phyloP scores from a whole-genome alignment of 2,329 filamentous ascomycete species.

The Calonectria honghensis region DNA sequence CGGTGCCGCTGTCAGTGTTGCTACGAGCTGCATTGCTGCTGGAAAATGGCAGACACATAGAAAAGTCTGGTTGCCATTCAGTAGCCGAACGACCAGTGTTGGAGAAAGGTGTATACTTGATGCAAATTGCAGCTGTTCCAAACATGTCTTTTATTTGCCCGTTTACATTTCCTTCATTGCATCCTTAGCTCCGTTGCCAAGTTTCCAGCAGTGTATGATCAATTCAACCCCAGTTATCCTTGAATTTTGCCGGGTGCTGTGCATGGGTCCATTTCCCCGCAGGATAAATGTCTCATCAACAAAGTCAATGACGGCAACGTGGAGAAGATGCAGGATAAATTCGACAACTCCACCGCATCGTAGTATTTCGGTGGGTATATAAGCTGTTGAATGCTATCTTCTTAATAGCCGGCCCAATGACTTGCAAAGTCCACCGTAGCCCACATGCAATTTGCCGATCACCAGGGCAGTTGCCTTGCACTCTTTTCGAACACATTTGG shows the following conservation, averaged over 20 bases:
- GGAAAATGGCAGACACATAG: too few species aligned
- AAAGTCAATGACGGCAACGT: not conserved
- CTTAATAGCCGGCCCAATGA: conserved; percentile 7
- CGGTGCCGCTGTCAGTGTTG: too few species aligned
- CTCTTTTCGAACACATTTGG: not conserved
- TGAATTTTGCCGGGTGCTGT: not conserved
- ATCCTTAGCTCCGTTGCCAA: not conserved
- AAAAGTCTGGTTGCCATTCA: too few species aligned
- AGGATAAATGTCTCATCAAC: conserved; percentile 14
- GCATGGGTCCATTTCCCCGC: not conserved
- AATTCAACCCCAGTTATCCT: not conserved
- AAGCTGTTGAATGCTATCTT: too few species aligned
- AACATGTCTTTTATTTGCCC: too few species aligned
- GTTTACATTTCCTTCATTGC: not conserved
- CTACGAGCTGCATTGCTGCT: too few species aligned
- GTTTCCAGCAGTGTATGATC: not conserved
- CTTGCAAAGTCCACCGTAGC: too few species aligned
- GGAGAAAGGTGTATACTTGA: too few species aligned
- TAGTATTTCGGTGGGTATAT: not conserved
- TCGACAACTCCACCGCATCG: not conserved
- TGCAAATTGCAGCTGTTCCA: too few species aligned
- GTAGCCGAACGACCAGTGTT: too few species aligned
- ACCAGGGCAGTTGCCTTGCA: not conserved
- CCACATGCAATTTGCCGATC: not conserved
- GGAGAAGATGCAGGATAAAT: conserved; percentile 14